Evolutionary conservation across 257 asterid genomes (phyloP).

Genomic region (Solanum tarapatanum): DNA sequence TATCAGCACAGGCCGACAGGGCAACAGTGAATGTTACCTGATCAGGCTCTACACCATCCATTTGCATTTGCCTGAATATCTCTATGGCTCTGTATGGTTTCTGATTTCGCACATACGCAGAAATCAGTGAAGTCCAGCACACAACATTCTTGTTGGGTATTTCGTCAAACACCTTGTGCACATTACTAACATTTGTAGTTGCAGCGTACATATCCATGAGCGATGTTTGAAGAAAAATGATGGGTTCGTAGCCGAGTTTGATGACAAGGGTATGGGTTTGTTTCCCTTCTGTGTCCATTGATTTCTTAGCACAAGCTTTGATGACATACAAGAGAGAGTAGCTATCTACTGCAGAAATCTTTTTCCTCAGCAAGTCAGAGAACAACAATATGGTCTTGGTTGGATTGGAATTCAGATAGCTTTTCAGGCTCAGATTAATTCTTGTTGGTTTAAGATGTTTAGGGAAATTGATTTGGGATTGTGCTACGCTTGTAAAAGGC

Average conservation of each 20-base stretch:
- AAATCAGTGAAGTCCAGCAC: conserved; percentile 16
- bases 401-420: conserved; percentile 9
- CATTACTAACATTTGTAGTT: background rate
- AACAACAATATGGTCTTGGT: conserved; percentile 10
- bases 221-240: background rate
- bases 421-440: conserved; percentile 8
- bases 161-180: conserved; percentile 16
- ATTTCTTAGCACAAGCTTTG: conserved; percentile 6
- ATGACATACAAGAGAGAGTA: conserved; percentile 12
- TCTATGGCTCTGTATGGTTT: conserved; percentile 7
- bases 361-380: conserved; percentile 6
- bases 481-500: background rate
- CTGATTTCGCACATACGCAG: conserved; percentile 13
- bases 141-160: conserved; percentile 13
- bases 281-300: conserved; percentile 2
- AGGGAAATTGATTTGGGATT: background rate
- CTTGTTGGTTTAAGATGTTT: conserved; percentile 5
- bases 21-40: conserved; percentile 5
- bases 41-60: conserved; percentile 18
- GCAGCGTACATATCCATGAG: conserved; percentile 5
- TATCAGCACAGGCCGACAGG: conserved; percentile 16
- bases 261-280: conserved; percentile 6
- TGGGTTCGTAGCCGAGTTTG: conserved; percentile 11
- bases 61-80: conserved; percentile 9
- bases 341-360: conserved; percentile 7